Conservation (phyloP, 2,329 filamentous ascomycete species). For the Talaromyces sp. region DNA sequence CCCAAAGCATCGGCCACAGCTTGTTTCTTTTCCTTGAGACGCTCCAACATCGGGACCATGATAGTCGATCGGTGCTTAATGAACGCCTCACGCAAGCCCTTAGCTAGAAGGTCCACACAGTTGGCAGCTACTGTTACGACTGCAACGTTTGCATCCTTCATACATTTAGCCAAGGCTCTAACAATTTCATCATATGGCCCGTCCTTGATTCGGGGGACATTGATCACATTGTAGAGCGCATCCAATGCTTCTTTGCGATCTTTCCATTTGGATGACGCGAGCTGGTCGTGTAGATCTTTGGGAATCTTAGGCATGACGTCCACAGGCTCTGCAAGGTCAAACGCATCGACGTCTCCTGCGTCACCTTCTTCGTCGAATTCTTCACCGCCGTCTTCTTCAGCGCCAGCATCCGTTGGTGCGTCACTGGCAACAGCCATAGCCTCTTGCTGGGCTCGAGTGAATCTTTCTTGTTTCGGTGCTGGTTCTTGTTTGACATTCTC, state of each 20-base stretch:
- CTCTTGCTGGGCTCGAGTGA: conserved; percentile 86
- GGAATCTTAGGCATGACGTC: conserved; percentile 83
- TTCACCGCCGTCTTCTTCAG: conserved; percentile 55
- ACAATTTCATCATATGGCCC: conserved; percentile 83
- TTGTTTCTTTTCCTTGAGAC: conserved; percentile 95
- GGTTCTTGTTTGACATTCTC: conserved; percentile 89
- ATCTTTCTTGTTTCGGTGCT: conserved; percentile 83
- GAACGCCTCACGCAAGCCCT: conserved; percentile 78
- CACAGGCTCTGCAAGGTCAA: conserved; percentile 81
- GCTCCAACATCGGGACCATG: conserved; percentile 89
- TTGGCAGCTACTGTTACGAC: conserved; percentile 93
- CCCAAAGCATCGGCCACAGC: conserved; percentile 85
- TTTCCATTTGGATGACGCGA: conserved; percentile 96
- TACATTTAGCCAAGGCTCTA: conserved; percentile 83
- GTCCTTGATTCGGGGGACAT: conserved; percentile 90
- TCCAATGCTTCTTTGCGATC: conserved; percentile 95
- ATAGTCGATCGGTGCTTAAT: conserved; percentile 77
- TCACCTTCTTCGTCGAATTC: conserved; percentile 62
- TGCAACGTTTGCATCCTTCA: conserved; percentile 98
- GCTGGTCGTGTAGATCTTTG: conserved; percentile 76
- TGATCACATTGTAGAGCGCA: conserved; percentile 72
- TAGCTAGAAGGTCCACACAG: conserved; percentile 86
- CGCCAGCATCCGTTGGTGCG: conserved; percentile 58
- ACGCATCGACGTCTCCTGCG: conserved; percentile 78
- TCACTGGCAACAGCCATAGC: conserved; percentile 72